phyloP scores from a whole-genome alignment of 306 rosid genomes.

The Trifolium repens region DNA sequence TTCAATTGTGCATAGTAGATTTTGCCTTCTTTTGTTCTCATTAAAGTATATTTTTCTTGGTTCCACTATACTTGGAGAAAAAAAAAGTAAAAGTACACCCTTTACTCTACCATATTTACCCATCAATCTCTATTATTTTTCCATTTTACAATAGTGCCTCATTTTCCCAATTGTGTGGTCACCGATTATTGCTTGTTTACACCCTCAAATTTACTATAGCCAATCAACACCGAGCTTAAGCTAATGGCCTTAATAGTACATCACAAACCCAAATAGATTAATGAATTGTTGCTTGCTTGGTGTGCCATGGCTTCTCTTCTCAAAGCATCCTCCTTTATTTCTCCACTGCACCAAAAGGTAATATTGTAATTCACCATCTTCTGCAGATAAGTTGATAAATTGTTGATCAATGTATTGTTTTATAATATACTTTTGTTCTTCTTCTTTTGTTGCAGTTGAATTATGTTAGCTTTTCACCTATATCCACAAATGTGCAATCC shows the following conservation, averaged over 20 bases:
- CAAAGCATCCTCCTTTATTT: slow-evolving; percentile 46
- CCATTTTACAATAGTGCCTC: background rate
- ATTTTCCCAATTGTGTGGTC: background rate
- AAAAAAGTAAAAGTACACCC: too few species aligned
- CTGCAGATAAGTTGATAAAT: background rate
- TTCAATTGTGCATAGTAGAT: too few species aligned
- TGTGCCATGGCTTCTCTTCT: slow-evolving; percentile 70
- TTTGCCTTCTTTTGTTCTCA: too few species aligned
- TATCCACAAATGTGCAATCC: slow-evolving; percentile 9
- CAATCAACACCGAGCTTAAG: background rate
- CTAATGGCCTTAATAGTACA: background rate
- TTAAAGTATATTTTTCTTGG: too few species aligned
- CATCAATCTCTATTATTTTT: too few species aligned
- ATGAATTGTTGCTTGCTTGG: background rate
- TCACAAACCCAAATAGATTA: background rate
- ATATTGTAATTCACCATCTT: background rate
- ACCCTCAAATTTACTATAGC: background rate
- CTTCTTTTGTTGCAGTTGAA: slow-evolving; percentile 49
- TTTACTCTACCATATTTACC: too few species aligned
- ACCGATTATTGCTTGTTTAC: background rate
- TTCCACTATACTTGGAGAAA: too few species aligned
- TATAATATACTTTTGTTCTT: background rate
- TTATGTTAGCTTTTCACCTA: slow-evolving; percentile 34
- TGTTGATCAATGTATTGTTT: background rate
- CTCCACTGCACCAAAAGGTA: slow-evolving; percentile 64